Evolutionary conservation across 1,139 yeast species (phyloP).

Genomic region (Yamadazyma songkhlaensis): DNA sequence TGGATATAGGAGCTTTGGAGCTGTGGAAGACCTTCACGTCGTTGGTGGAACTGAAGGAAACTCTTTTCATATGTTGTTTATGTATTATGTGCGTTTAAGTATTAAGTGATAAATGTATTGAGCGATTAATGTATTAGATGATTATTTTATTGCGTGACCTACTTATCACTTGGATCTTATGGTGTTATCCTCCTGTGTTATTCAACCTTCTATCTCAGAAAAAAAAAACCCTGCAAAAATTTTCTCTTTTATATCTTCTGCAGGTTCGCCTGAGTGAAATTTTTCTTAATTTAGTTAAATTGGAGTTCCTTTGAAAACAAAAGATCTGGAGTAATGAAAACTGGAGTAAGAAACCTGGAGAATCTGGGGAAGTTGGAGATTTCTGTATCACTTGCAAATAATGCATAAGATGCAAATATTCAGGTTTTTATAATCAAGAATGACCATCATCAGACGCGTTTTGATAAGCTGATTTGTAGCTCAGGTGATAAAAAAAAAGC

Average conservation of each 20-base stretch:
- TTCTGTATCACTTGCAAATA: too few relatives aligned
- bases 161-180: too few relatives aligned
- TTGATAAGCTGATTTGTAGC: constrained; percentile 1
- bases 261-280: constrained; percentile 11
- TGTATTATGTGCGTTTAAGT: too few relatives aligned
- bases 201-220: not conserved
- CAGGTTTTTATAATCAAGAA: not conserved
- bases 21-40: constrained; percentile 2
- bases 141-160: too few relatives aligned
- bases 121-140: too few relatives aligned
- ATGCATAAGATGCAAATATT: constrained; percentile 9
- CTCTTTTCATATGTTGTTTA: not conserved
- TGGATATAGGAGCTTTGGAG: not conserved
- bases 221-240: too few relatives aligned
- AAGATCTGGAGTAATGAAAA: constrained; percentile 9
- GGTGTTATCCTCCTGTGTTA: too few relatives aligned
- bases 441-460: constrained; percentile 1
- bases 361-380: too few relatives aligned
- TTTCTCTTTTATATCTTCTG: not conserved
- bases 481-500: too few relatives aligned
- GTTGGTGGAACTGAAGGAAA: not conserved
- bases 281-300: not conserved
- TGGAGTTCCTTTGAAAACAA: constrained; percentile 5
- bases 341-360: too few relatives aligned
- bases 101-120: too few relatives aligned